These are phyloP conservation scores for Fragosphaeria purpurea DNA, from an alignment of 2,329 filamentous ascomycete genomes.

Conservation along the genomic window DNA sequence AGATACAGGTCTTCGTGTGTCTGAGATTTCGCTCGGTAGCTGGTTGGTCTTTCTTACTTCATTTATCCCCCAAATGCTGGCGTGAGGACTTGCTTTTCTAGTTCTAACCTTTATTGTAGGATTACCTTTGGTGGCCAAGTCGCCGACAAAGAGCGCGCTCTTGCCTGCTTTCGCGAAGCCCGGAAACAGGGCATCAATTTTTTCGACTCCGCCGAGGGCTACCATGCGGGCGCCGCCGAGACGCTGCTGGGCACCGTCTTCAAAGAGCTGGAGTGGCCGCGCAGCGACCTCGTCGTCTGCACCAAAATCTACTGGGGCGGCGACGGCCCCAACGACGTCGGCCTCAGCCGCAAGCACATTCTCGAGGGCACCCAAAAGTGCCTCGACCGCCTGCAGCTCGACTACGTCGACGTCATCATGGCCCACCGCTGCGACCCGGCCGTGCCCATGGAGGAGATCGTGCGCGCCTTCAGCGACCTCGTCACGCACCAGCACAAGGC, in stretches of 20 bases:
- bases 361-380: constrained; percentile 47
- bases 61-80: no score
- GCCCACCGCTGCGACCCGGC: constrained; percentile 47
- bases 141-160: constrained; percentile 23
- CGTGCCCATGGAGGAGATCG: constrained; percentile 52
- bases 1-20: no score
- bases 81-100: no score
- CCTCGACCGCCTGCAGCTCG: constrained; percentile 45
- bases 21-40: no score
- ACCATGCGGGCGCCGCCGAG: constrained; percentile 37
- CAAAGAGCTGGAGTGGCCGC: constrained; percentile 39
- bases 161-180: constrained; percentile 51
- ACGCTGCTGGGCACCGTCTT: constrained; percentile 41
- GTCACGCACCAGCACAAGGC: constrained; percentile 40
- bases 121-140: no score
- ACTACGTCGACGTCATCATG: constrained; percentile 55
- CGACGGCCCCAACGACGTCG: constrained; percentile 29
- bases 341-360: constrained; percentile 38
- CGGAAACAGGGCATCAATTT: constrained; percentile 53
- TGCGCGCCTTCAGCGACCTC: constrained; percentile 37
- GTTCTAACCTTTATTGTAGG: no score
- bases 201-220: constrained; percentile 50
- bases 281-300: constrained; percentile 41
- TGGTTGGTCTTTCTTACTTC: no score
- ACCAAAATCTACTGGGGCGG: constrained; percentile 34